Percentiles rank a stretch among this genome's conserved stretches.
phyloP scores from a whole-genome alignment of 441 rosid genomes.

The Biscutella laevigata region DNA sequence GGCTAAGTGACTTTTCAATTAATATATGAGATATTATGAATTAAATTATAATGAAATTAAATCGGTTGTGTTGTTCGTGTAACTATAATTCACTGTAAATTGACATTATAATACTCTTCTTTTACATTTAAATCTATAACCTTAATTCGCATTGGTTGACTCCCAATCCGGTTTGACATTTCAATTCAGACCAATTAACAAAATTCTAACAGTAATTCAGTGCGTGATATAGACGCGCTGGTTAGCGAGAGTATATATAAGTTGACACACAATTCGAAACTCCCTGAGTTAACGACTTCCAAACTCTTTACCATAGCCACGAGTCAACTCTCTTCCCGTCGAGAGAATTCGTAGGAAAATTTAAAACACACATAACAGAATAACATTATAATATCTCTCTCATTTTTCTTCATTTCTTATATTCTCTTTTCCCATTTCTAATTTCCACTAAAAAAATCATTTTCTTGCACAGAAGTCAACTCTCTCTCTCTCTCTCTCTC shows the following conservation, averaged over 20 bases:
- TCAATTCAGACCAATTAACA: neutral
- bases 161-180: too few species aligned
- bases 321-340: conserved; percentile 28
- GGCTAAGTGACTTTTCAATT: too few species aligned
- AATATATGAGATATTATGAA: too few species aligned
- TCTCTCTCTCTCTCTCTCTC: conserved; percentile 30
- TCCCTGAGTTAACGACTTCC: conserved; percentile 3
- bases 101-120: too few species aligned
- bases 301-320: conserved; percentile 9
- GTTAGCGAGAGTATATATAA: neutral
- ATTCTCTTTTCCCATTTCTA: conserved; percentile 18
- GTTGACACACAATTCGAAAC: conserved; percentile 12
- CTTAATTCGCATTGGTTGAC: too few species aligned
- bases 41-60: too few species aligned
- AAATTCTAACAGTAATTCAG: neutral
- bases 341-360: neutral
- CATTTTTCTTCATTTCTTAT: neutral
- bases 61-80: too few species aligned
- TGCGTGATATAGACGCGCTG: neutral
- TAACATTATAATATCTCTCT: conserved; percentile 13
- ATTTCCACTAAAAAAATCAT: conserved; percentile 30
- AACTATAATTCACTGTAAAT: too few species aligned
- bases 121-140: too few species aligned
- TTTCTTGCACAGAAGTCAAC: conserved; percentile 50
- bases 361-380: neutral